Conservation (phyloP, 441 rosid species). For the Arabidopsis hybrid region DNA sequence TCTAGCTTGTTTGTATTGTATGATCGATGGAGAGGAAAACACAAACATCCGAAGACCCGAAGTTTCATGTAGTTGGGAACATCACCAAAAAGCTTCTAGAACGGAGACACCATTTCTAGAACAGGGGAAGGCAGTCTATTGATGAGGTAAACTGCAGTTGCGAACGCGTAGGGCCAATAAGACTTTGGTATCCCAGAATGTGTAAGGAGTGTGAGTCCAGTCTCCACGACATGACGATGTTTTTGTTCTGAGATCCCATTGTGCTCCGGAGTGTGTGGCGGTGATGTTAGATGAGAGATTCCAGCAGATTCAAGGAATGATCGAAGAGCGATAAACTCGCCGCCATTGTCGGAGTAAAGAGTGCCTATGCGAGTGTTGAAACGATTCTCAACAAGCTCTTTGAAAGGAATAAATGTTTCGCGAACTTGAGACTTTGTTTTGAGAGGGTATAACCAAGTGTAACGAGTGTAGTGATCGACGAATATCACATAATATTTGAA, state of each 20-base stretch:
- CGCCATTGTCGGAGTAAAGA: background rate
- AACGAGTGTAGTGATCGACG: background rate
- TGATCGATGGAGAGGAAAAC: too few species aligned
- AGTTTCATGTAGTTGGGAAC: background rate
- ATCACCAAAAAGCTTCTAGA: accelerated
- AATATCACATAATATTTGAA: background rate
- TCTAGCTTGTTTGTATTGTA: too few species aligned
- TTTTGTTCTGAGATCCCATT: background rate
- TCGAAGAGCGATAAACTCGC: background rate
- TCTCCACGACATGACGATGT: background rate
- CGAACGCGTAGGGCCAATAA: background rate
- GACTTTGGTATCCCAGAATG: background rate
- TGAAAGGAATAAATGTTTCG: background rate
- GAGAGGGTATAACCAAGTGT: background rate
- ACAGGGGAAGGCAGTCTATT: background rate
- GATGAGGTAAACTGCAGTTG: background rate
- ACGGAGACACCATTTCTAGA: background rate
- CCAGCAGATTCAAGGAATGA: background rate
- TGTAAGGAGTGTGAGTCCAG: background rate
- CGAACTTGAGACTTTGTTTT: background rate
- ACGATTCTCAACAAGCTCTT: background rate
- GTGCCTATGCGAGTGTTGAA: background rate
- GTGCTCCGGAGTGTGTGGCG: background rate
- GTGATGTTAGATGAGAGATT: background rate
- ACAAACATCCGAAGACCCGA: background rate